Percentiles rank a stretch among this genome's conserved stretches.
phyloP scores from a whole-genome alignment of 2,329 filamentous ascomycete genomes.

The Fusarium graminum region DNA sequence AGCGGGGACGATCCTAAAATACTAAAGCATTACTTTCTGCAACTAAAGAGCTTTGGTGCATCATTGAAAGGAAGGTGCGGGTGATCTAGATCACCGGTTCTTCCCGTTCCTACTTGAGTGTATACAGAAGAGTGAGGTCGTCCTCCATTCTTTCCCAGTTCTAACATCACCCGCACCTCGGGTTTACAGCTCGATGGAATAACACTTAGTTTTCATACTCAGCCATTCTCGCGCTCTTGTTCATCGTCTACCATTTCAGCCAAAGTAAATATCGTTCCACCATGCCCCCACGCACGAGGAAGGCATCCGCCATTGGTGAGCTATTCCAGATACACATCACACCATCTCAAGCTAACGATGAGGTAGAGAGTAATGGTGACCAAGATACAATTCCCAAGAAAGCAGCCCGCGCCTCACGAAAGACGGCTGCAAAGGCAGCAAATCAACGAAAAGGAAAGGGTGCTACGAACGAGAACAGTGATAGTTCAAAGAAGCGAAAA shows the following conservation, averaged over 20 bases:
- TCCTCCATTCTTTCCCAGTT: slow-evolving; percentile 1
- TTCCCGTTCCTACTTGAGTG: background rate
- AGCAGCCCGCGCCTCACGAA: slow-evolving; percentile 24
- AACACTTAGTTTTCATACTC: background rate
- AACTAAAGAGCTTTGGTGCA: background rate
- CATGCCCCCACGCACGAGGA: slow-evolving; percentile 52
- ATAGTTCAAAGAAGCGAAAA: slow-evolving; percentile 18
- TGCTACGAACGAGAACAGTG: background rate
- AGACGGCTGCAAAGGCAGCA: slow-evolving; percentile 7
- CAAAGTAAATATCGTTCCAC: background rate
- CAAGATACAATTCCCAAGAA: slow-evolving; percentile 35
- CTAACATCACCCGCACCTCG: background rate
- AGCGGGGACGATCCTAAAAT: background rate
- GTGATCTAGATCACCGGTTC: slow-evolving; percentile 1
- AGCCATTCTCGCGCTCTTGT: background rate
- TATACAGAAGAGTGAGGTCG: background rate
- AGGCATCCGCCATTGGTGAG: slow-evolving; percentile 41
- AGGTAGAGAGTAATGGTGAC: slow-evolving; percentile 28
- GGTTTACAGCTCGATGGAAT: background rate
- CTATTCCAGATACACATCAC: background rate
- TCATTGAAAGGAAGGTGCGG: background rate
- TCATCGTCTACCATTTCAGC: background rate
- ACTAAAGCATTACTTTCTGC: background rate
- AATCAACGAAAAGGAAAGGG: slow-evolving; percentile 11
- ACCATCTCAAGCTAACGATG: slow-evolving; percentile 6